Evolutionary conservation across 371 early-diverging fungal genomes (phyloP), one percentile per base, ranked within the genome.

Genomic region (Syncephalastrum monosporum): DNA sequence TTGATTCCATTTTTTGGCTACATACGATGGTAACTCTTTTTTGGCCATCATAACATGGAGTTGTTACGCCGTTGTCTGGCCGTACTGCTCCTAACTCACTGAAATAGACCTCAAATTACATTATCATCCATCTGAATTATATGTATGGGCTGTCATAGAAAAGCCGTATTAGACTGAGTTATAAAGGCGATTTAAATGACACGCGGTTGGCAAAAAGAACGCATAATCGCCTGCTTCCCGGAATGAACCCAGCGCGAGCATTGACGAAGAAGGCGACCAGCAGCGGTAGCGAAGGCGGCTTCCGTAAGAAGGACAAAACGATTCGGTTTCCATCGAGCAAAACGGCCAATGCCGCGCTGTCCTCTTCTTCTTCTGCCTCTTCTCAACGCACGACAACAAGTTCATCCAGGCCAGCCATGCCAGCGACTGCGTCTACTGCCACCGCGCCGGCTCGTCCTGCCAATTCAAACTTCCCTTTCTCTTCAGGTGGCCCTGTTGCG

Each of bases 401-500:
- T 13, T 24, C 27, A 27, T 24, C 17, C 21, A 48, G 17, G 6
- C 27, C 19, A 21, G 48, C 27, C 48, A 27, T 48, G 19, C 48
- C 48, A 5, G 1, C 21, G 4, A 48, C 48, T 21, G 10, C 38
- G 6, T 16, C 48, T 5, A 4, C 48, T 48, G 27, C 21, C 48
- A 4, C n/a, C 48, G 0, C 48, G 19, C 13, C 48, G 10, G 21
- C 48, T 19, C 21, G 14, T 2, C 14, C 48, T 48, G 1, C 21
- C 48, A 48, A 1, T 4, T 2, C 48, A 48, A 47, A 84, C 46
- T 53, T 66, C 10, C 66, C 66, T 6, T 24, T 57, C 12, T 12
- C 61, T 3, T 19, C 47, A 17, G 61, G 21, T 21, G 21, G 55
- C 12, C 77, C 74, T n/a, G 64, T 77, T 25, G 61, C 70, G 16